Percentiles rank a stretch among this genome's conserved stretches.
phyloP scores from a whole-genome alignment of 148 eudicot genomes.

The Rhododendron williamsianum region DNA sequence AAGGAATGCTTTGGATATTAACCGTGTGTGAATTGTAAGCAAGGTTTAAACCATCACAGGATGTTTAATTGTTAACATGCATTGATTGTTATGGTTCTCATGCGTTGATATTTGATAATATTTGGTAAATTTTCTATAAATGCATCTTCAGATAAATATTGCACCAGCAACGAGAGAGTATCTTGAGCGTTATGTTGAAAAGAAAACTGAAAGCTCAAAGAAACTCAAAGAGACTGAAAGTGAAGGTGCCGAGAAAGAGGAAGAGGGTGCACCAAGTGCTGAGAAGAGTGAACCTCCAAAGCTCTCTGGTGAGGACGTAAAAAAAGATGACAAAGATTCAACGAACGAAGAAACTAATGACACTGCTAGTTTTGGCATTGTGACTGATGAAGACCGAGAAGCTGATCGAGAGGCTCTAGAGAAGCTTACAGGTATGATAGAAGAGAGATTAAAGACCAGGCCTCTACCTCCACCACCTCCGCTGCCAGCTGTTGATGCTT shows the following conservation, averaged over 20 bases:
- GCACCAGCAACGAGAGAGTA: constrained; percentile 65
- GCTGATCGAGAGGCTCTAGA: constrained; percentile 67
- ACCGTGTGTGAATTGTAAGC: not conserved
- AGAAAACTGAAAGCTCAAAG: constrained; percentile 54
- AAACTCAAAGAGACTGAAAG: constrained; percentile 38
- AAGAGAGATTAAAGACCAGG: constrained; percentile 70
- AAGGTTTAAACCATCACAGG: not conserved
- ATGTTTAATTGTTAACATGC: not conserved
- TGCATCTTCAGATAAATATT: constrained; percentile 57
- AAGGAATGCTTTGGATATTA: not conserved
- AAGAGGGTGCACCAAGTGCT: constrained; percentile 30
- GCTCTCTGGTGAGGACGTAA: constrained; percentile 46
- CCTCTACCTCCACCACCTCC: constrained; percentile 75
- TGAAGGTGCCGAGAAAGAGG: constrained; percentile 53
- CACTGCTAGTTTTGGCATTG: constrained; percentile 58
- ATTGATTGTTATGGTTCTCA: not conserved
- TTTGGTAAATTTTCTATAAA: not conserved
- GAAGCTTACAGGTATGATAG: constrained; percentile 61
- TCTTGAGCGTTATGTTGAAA: constrained; percentile 67
- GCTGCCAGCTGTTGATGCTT: constrained; percentile 42
- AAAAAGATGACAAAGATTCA: constrained; percentile 44
- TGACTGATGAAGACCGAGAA: constrained; percentile 73
- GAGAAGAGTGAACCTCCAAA: constrained; percentile 44
- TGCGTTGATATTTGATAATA: constrained; percentile 4
- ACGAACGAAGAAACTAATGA: constrained; percentile 54